Evolutionary conservation across 768 basidiomycete genomes (phyloP).

Genomic region (Phanerochaete carnosa): DNA sequence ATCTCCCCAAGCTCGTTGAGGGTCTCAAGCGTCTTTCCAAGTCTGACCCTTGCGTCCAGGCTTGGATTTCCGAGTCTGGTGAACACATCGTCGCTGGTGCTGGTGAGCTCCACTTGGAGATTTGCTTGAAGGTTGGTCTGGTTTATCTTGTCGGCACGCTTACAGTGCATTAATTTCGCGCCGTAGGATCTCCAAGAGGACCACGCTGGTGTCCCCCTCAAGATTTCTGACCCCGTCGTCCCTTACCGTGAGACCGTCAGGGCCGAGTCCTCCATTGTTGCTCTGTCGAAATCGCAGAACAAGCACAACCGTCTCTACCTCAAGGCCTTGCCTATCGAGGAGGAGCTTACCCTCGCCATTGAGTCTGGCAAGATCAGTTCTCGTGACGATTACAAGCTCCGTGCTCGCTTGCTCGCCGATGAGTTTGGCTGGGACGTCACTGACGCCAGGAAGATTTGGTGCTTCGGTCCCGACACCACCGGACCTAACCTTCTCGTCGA

Average conservation of each 20-base stretch:
- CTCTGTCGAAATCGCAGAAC: slow-evolving; percentile 99
- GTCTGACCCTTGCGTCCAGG: slow-evolving; percentile 98
- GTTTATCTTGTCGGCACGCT: too few species aligned
- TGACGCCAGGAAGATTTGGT: slow-evolving; percentile 99
- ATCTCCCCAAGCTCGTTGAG: slow-evolving; percentile 99
- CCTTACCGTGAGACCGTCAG: slow-evolving; percentile 98
- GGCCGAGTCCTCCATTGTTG: slow-evolving; percentile 92
- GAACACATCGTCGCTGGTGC: slow-evolving; percentile 99
- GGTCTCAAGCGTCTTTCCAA: slow-evolving; percentile 99
- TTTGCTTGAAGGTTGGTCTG: slow-evolving; percentile 99
- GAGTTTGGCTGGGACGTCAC: slow-evolving; percentile 99
- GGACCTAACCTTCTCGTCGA: slow-evolving; percentile 97
- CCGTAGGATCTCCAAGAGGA: slow-evolving; percentile 95
- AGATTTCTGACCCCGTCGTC: slow-evolving; percentile 97
- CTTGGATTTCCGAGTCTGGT: slow-evolving; percentile 87
- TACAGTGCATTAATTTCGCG: neutral
- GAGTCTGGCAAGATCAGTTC: slow-evolving; percentile 81
- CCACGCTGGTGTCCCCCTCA: slow-evolving; percentile 98
- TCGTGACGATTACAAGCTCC: slow-evolving; percentile 97
- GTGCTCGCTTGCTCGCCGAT: slow-evolving; percentile 94
- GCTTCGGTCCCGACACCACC: slow-evolving; percentile 97
- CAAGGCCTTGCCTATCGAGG: slow-evolving; percentile 90
- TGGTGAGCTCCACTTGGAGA: slow-evolving; percentile 98
- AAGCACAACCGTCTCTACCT: slow-evolving; percentile 99
- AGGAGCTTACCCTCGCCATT: slow-evolving; percentile 92